phyloP scores from a whole-genome alignment of 768 basidiomycete genomes.

The Suillus americanus region DNA sequence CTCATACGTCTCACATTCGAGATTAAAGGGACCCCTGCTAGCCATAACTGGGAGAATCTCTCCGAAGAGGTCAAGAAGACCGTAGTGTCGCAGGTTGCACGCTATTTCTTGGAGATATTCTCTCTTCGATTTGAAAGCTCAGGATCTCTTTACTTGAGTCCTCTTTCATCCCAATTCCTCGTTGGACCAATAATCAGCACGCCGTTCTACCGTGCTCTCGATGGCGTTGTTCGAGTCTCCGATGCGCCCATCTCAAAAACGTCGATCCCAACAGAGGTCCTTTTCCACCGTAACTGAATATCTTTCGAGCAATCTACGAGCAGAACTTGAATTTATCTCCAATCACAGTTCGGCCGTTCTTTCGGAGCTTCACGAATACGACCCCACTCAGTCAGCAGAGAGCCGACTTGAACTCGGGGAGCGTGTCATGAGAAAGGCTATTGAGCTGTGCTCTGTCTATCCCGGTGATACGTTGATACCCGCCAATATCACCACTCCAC shows the following conservation, averaged over 20 bases:
- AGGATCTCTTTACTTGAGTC: conserved; percentile 2
- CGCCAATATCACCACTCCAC: not conserved
- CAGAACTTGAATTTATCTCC: not conserved
- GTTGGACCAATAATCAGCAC: not conserved
- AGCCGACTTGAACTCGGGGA: conserved; percentile 10
- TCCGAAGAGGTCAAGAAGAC: not conserved
- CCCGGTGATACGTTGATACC: conserved; percentile 1
- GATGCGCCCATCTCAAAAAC: not conserved
- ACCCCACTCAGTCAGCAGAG: not conserved
- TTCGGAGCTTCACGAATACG: not conserved
- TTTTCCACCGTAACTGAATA: not conserved
- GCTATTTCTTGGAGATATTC: conserved; percentile 2
- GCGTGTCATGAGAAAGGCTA: conserved; percentile 2
- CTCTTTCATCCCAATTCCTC: not conserved
- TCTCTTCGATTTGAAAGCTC: conserved; percentile 1
- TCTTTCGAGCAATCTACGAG: not conserved
- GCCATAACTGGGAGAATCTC: not conserved
- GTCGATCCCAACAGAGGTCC: not conserved
- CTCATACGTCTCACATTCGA: not conserved
- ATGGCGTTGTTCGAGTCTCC: not conserved
- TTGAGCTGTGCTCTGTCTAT: conserved; percentile 4
- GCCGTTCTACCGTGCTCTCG: not conserved
- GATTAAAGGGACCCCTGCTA: not conserved
- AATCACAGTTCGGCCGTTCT: not conserved
- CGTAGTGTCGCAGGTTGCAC: conserved; percentile 2